These are phyloP conservation scores for Monosporascus sp. DNA, from an alignment of 2,329 filamentous ascomycete species.

Conservation along the genomic window DNA sequence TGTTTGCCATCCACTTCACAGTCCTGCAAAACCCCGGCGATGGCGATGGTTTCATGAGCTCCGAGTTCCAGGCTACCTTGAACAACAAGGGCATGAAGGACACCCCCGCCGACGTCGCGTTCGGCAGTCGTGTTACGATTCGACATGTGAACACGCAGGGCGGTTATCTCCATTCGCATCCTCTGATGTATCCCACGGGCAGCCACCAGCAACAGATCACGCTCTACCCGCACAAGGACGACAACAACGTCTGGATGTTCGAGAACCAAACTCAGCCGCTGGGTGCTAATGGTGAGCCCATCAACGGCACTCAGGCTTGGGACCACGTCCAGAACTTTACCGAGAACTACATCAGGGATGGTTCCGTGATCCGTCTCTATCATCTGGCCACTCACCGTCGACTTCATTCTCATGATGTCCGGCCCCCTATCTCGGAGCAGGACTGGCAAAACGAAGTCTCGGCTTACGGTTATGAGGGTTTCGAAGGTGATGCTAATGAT, in stretches of 20 bases:
- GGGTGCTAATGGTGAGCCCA: conserved; percentile 65
- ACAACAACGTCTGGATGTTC: conserved; percentile 91
- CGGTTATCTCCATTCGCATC: conserved; percentile 94
- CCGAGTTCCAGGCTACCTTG: conserved; percentile 94
- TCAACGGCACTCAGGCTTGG: conserved; percentile 82
- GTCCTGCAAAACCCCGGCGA: conserved; percentile 93
- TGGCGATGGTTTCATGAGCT: conserved; percentile 98
- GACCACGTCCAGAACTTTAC: conserved; percentile 61
- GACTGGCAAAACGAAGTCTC: conserved; percentile 97
- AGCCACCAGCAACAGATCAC: conserved; percentile 99
- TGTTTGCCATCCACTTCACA: conserved; percentile 96
- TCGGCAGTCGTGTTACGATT: conserved; percentile 79
- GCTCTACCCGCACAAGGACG: conserved; percentile 96
- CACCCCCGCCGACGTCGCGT: conserved; percentile 84
- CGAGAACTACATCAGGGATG: conserved; percentile 65
- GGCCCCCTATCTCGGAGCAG: conserved; percentile 76
- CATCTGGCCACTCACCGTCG: conserved; percentile 79
- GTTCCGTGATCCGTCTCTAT: conserved; percentile 75
- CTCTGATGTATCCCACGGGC: conserved; percentile 94
- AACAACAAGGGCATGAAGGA: conserved; percentile 97
- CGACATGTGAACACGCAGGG: conserved; percentile 97
- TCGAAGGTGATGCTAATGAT: conserved; percentile 95
- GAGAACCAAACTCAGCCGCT: conserved; percentile 96
- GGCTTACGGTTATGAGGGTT: conserved; percentile 95
- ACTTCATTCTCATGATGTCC: conserved; percentile 92